Evolutionary conservation across 495 filamentous ascomycete genomes (phyloP), one percentile per base, ranked within the genome.

Genomic region (Jackrogersella minutella): DNA sequence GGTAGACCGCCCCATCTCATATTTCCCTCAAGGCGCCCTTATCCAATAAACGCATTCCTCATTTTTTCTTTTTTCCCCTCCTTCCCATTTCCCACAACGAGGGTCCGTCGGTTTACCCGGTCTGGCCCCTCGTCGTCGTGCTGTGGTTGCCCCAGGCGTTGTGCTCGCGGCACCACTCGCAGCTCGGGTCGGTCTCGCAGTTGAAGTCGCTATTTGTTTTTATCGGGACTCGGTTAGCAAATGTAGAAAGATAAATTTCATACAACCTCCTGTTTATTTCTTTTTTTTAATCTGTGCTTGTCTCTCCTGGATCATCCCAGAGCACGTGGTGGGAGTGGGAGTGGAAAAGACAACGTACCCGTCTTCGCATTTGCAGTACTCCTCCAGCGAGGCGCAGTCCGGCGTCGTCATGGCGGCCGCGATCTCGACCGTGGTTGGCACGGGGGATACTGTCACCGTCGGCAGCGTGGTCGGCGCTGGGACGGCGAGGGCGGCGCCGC

Each of bases 151-250:
- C n/a, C n/a, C 59, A 72, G 19, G 47, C 40, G 52, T 66, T 30
- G 31, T 74, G 46, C 1, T 56, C 56, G 33, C 53, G 58, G 50
- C 72, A 74, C 72, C 72, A 74, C 49, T 74, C 69, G 44, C 72
- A 74, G 5, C 40, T 50, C 34, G 61, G 57, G 33, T 74, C 55
- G 2, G 66, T 68, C 30, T 72, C 57, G 57, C 72, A 74, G 22
- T 74, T 30, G 64, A 74, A 68, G 36, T 74, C 64, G 57, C 64
- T 33, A 7, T 28, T 10, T 11, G n/a, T n/a, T n/a, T n/a, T n/a
- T n/a, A n/a, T n/a, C n/a, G n/a, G n/a, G n/a, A n/a, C n/a, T n/a
- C n/a, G n/a, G 22, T 30, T 7, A 33, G n/a, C 5, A 33, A 17
- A 11, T 39, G 8, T 39, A 49, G 3, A 31, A 1, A n/a, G n/a